Evolutionary conservation across 768 basidiomycete genomes (phyloP), one percentile per base, ranked within the genome.

Genomic region (Fomitopsis pulvina): DNA sequence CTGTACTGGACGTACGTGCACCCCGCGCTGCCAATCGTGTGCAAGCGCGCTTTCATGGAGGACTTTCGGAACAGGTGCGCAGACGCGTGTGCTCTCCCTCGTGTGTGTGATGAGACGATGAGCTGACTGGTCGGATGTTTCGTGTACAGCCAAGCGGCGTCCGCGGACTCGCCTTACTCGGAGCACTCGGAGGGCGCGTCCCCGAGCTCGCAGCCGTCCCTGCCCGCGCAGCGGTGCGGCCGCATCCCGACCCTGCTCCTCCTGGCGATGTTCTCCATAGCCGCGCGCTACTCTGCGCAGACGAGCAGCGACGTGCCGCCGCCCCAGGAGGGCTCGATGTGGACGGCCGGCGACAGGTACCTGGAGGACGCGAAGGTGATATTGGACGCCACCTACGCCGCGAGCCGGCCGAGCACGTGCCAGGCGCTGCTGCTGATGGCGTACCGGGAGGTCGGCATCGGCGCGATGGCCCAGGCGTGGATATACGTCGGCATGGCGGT

Each of bases 1-100:
- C 68, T 90, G 0, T 94, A 92, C 65, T 94, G 91, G 64, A 76
- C 77, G 2, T 80, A 87, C 60, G 88, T 93, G 4, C 92, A 94
- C 60, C 74, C 87, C 1, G 73, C 75, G 27, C 78, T 93, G 50
- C 92, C 92, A 0, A 72, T 94, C 51, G 66, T 92, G 14, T 81
- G 87, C 64, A 88, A 88, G 60, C 70, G 69, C 48, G 68, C 76
- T 2, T 89, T 92, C 61, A 71, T 80, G 69, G 78, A 83, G 38
- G 72, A 74, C 9, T 83, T 79, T 55, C 64, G 63, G 16, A 67
- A 52, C 42, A 58, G 66, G 75, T 76, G n/a, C n/a, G n/a, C n/a
- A n/a, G n/a, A n/a, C n/a, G n/a, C n/a, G 52, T 50, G 69, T 59
- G 27, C 27, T 49, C 24, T 21, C 46, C 14, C n/a, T 44, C n/a